Conservation (phyloP, 2,329 filamentous ascomycete species). For the Xylariaceae sp. region DNA sequence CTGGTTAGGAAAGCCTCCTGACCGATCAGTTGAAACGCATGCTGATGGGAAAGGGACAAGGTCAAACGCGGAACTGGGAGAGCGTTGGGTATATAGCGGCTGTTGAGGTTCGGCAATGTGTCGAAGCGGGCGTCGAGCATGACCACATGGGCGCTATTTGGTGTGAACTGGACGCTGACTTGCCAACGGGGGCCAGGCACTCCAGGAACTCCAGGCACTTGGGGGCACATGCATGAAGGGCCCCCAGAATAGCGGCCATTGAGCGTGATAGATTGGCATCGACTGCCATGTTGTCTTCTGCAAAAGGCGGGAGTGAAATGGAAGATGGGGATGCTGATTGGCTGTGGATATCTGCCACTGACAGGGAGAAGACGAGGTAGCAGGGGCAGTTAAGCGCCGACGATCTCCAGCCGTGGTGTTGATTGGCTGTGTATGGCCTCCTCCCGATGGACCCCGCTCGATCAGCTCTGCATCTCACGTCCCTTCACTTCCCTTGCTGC, state of each 20-base stretch:
- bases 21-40: slow-evolving; percentile 47
- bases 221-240: slow-evolving; percentile 34
- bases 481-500: not conserved
- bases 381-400: slow-evolving; percentile 29
- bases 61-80: slow-evolving; percentile 38
- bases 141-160: no score
- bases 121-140: slow-evolving; percentile 30
- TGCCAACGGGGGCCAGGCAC: slow-evolving; percentile 22
- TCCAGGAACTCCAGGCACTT: slow-evolving; percentile 27
- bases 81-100: slow-evolving; percentile 54
- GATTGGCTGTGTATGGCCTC: slow-evolving; percentile 20
- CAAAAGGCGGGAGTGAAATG: slow-evolving; percentile 15
- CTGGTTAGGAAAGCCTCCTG: slow-evolving; percentile 35
- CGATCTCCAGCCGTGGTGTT: slow-evolving; percentile 13
- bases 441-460: slow-evolving; percentile 21
- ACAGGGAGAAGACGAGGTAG: slow-evolving; percentile 13
- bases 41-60: slow-evolving; percentile 43
- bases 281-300: slow-evolving; percentile 16
- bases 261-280: slow-evolving; percentile 24
- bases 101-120: slow-evolving; percentile 45
- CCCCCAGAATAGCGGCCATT: slow-evolving; percentile 33
- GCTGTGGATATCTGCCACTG: slow-evolving; percentile 5
- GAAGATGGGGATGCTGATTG: slow-evolving; percentile 25
- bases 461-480: not conserved
- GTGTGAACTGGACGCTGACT: slow-evolving; percentile 39